A percentile compares a stretch with the other conserved stretches of the same genome.
These are phyloP conservation scores for Penicillium canescens DNA, from an alignment of 495 filamentous ascomycete genomes.

Conservation along the genomic window DNA sequence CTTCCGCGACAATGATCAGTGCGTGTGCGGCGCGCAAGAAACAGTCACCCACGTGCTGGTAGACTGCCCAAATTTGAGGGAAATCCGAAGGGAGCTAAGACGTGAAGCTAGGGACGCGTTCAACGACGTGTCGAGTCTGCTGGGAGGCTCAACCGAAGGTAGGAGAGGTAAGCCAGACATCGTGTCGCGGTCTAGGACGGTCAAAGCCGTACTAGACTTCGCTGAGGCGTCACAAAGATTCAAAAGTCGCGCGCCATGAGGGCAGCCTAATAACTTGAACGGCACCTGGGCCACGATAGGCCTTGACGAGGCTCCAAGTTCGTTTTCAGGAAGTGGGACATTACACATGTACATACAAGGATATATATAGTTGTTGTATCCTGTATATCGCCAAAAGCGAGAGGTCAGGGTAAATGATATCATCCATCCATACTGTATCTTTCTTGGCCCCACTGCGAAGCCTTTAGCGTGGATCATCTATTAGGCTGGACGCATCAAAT, in stretches of 20 bases:
- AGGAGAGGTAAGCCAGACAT: background rate
- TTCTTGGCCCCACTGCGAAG: too few relatives aligned
- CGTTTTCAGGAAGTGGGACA: conserved; percentile 15
- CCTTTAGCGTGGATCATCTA: too few relatives aligned
- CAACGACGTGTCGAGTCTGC: background rate
- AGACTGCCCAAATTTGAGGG: background rate
- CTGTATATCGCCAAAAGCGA: too few relatives aligned
- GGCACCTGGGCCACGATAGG: conserved; percentile 21
- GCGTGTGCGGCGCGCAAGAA: conserved; percentile 5
- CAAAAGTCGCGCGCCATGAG: conserved; percentile 19
- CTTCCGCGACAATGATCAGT: background rate
- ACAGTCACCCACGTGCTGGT: conserved; percentile 2
- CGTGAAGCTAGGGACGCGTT: background rate
- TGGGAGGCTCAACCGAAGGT: too few relatives aligned
- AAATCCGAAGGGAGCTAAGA: background rate
- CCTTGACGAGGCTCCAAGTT: conserved; percentile 23
- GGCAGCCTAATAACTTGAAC: conserved; percentile 21
- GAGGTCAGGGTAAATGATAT: too few relatives aligned
- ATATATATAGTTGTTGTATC: conserved; percentile 3
- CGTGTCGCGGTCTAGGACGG: background rate
- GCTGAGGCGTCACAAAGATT: conserved; percentile 1
- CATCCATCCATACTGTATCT: too few relatives aligned
- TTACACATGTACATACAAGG: conserved; percentile 10
- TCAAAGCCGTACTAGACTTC: background rate
- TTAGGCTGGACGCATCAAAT: too few relatives aligned